Evolutionary conservation across 108 stramenopile species (phyloP).

Genomic region (Bacterosira constricta): DNA sequence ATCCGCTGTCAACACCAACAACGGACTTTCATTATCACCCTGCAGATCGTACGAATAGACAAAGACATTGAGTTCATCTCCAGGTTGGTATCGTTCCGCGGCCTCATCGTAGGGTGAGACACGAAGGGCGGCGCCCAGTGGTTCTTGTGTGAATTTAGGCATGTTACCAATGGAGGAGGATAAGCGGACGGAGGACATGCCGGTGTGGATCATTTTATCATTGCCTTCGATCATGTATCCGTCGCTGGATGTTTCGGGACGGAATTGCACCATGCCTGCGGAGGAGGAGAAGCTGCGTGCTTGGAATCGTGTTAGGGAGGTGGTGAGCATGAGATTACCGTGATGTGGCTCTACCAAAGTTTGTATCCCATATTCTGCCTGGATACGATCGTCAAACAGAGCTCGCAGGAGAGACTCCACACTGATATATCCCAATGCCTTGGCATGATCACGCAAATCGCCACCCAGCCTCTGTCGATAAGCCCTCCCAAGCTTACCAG

Average conservation of each 20-base stretch:
- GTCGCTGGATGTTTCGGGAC: slow-evolving; percentile 8
- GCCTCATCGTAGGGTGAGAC: slow-evolving; percentile 64
- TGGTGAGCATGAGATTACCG: slow-evolving; percentile 52
- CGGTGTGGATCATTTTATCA: slow-evolving; percentile 45
- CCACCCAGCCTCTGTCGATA: slow-evolving; percentile 44
- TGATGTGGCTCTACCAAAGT: slow-evolving; percentile 40
- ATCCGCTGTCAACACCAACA: slow-evolving; percentile 69
- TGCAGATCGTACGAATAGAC: slow-evolving; percentile 67
- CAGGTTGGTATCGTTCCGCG: slow-evolving; percentile 53
- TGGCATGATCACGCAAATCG: slow-evolving; percentile 59
- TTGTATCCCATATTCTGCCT: slow-evolving; percentile 62
- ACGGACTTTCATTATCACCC: slow-evolving; percentile 71
- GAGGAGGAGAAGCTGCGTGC: slow-evolving; percentile 54
- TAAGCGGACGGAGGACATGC: slow-evolving; percentile 13
- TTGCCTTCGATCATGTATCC: slow-evolving; percentile 16
- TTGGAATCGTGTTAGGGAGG: slow-evolving; percentile 54
- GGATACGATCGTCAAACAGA: slow-evolving; percentile 64
- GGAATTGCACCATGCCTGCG: slow-evolving; percentile 73
- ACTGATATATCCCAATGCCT: slow-evolving; percentile 60
- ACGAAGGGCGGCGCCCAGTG: slow-evolving; percentile 74
- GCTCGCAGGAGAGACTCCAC: slow-evolving; percentile 51
- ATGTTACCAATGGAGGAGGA: background rate
- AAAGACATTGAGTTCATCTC: slow-evolving; percentile 65
- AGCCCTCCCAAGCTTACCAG: slow-evolving; percentile 36
- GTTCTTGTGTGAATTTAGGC: slow-evolving; percentile 29